Base-by-base conservation (phyloP, 176 grass and related monocot species). In the Triticum monococcum region DNA sequence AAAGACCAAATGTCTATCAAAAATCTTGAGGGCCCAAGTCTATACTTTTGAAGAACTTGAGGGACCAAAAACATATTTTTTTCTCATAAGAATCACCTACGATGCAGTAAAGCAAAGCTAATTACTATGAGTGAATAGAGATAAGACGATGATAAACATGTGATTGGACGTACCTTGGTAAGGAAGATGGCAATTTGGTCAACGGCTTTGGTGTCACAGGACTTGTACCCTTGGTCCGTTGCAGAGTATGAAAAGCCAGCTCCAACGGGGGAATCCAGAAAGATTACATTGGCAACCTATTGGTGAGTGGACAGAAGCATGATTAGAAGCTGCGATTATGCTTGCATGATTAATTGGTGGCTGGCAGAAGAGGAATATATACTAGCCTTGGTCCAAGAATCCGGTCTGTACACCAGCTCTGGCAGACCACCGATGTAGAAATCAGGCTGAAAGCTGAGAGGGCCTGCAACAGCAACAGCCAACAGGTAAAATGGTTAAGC, bases 311-410 rank as follows among this genome's bases (percentile, higher is more conserved):
- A 40, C 18, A 71, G 18, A 71, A 71, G 18, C 35, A 38, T 71
- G 31, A 31, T 14, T 33, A 17, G 22, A 71, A 71, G 32, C 4
- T 69, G 67, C 14, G 9, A 59, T 59, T 8, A 20, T 20, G 5
- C 54, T 35, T 35, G 11, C 33, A 37, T 69, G 67, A 37, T 35
- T 5, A 37, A 22, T 69, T 33, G 36, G 36, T 37, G 30, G 66
- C 16, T 22, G n/a, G 23, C n/a, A 22, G 16, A 22, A 37, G 32
- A 37, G 8, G 4, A 70, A 70, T 22, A 20, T 57, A 22, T 68
- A 70, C 43, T 37, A 12, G 67, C 67, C 67, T 70, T 70, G 17
- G 67, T 70, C 67, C 67, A 70, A 37, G 67, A 70, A 70, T 70
- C 17, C 4, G 9, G 33, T 33, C 32, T 37, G 4, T 38, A 70